Base-by-base conservation (phyloP, 305 asterid species). In the Stenogyne calaminthoides region DNA sequence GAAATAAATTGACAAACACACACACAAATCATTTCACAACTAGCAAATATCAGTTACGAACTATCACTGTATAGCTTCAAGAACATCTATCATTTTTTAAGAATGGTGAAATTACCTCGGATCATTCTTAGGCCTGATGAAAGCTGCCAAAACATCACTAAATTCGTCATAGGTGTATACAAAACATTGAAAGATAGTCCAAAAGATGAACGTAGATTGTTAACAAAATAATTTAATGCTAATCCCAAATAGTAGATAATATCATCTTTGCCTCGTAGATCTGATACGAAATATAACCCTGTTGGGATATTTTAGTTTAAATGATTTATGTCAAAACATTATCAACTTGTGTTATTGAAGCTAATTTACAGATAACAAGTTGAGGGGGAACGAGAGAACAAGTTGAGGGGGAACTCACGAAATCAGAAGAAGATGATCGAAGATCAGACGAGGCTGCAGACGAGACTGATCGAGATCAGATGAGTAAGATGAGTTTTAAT, bases 191-290 rank as follows among this genome's bases (percentile, higher is more conserved):
- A 20, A 1, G 52, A 32, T 0, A 37, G 52, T 60, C n/a, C 49
- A 22, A 36, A 10, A 22, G 57, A 59, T 57, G 47, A 49, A 58
- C 47, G 10, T 9, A 9, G 36, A 49, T 12, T 5, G 63, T 52
- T 27, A 42, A 44, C 37, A 61, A 15, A 52, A 9, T 67, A 6
- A 44, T 60, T 32, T 19, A 51, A 37, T 16, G 42, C 61, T 15
- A 42, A 36, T 70, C 52, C 80, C 40, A 71, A 12, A 75, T 20
- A 20, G 52, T 51, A 29, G 32, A 29, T 11, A 46, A 4, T 54
- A 5, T 10, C 10, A 51, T n/a, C 56, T 39, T 37, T 51, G 36
- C 64, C 11, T 22, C 49, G 34, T 16, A 27, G 16, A 20, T 64
- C 70, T 7, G 34, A 11, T 6, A 18, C 7, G 63, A n/a, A 64